phyloP scores from a whole-genome alignment of 2,329 filamentous ascomycete genomes.

The Trichoderma pleuroti region DNA sequence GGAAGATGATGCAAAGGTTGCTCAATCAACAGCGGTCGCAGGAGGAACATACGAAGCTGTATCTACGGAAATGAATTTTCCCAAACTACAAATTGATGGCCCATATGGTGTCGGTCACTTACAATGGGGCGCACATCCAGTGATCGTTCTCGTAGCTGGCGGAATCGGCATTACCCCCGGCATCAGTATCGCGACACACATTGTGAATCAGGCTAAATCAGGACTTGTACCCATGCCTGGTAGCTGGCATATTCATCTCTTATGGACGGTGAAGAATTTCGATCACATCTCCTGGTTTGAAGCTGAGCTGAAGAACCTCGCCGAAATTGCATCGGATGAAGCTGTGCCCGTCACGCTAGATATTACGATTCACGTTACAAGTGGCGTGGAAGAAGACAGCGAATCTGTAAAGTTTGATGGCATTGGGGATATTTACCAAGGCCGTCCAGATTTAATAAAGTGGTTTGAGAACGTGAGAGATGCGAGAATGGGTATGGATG shows the following conservation, averaged over 20 bases:
- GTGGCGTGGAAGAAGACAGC: background rate
- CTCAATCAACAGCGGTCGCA: background rate
- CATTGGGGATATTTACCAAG: background rate
- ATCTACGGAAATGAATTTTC: background rate
- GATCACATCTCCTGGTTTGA: background rate
- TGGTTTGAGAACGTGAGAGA: background rate
- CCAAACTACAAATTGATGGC: background rate
- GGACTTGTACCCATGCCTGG: background rate
- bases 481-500: background rate
- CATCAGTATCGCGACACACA: background rate
- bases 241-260: background rate
- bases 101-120: background rate
- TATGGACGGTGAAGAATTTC: background rate
- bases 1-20: background rate
- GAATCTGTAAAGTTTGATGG: background rate
- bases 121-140: background rate
- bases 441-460: background rate
- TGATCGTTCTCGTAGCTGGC: background rate
- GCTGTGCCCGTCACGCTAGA: background rate
- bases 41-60: background rate
- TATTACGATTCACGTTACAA: background rate
- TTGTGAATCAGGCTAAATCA: background rate
- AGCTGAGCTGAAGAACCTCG: background rate
- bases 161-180: background rate
- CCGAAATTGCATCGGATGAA: background rate